Evolutionary conservation across 78 protist species (phyloP), one percentile per base, ranked within the genome.

Genomic region (Dictyostelium intermedium): DNA sequence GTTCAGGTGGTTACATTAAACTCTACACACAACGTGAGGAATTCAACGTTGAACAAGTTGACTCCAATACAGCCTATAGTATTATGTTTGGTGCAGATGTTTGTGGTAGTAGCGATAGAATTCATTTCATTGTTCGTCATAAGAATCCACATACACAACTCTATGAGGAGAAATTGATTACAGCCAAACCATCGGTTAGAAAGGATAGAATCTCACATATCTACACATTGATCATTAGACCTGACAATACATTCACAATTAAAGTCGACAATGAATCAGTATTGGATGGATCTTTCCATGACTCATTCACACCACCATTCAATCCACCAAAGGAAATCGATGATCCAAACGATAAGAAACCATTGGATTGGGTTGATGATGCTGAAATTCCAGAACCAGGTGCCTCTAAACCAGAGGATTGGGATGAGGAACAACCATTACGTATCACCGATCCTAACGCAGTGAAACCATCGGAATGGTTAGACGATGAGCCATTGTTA

Each of bases 11-110:
- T 47, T 99, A 99, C 97, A 35, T 98, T 74, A 99, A 99, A 97
- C 43, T 99, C 30, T 76, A 97, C 41, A 91, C 96, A n/a, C 91
- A 11, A 4, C 14, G 32, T 23, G 63, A 87, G 8, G 11, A 30
- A 1, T 84, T 91, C 39, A 60, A 74, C 18, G 89, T 92, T 61
- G 97, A 32, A 30, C 34, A 0, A 11, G 87, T 99, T 82, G 30
- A 85, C 56, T 97, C 96, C 35, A 98, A 97, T 53, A 78, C 99
- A 7, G 81, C 83, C 43, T 97, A 97, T 97, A n/a, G 76, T 37
- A 85, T 99, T 43, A 98, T 98, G 99, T 98, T 98, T 91, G 99
- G 99, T 16, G 99, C 99, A 23, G 99, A 99, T 87, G 94, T 92
- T 50, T 99, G 99, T 82, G 99, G 99, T 25, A 37, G 25, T 27